Base-by-base conservation (phyloP, 805 yeast species). In the Yarrowia bubula region DNA sequence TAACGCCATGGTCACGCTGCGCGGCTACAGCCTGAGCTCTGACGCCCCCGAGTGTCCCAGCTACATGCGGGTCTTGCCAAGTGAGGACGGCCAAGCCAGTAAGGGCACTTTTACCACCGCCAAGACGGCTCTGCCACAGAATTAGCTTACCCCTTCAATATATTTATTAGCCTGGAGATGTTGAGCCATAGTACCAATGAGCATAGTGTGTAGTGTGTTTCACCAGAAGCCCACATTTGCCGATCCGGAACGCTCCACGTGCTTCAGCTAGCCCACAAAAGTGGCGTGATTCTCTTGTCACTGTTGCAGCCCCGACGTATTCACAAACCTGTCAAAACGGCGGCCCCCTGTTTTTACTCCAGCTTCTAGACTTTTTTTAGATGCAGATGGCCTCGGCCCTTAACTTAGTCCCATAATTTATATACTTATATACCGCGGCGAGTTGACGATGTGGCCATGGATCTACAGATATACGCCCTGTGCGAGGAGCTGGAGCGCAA, bases 351-450 rank as follows among this genome's bases (percentile, higher is more conserved):
- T 46, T 15, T 31, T 15, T 31, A 32, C 51, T 15, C 37, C 33
- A 15, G 50, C 37, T 46, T 46, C 50, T 46, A 46, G 50, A 46
- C 50, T 46, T 31, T 46, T 46, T 31, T 46, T 31, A 46, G 50
- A n/a, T 31, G 37, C 50, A 46, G 37, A 46, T 31, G 37, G 33
- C 33, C 48, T 44, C 33, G 48, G 17, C 44, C 44, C 18, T 9
- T 8, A 22, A 22, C 28, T 41, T 41, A 41, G 44, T 41, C 6
- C 18, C n/a, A 22, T 43, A 43, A 18, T 43, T 15, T 18, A 35
- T 35, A 35, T 35, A 35, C 38, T 35, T 35, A 35, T 35, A 35
- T 35, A 22, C 38, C 13, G 13, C 38, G 38, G 38, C 13, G 10
- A 35, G 4, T 8, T 35, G 8, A 9, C 10, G 38, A 35, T 11